Evolutionary conservation across 352 stramenopile species (phyloP).

Genomic region (Sclerospora graminicola): DNA sequence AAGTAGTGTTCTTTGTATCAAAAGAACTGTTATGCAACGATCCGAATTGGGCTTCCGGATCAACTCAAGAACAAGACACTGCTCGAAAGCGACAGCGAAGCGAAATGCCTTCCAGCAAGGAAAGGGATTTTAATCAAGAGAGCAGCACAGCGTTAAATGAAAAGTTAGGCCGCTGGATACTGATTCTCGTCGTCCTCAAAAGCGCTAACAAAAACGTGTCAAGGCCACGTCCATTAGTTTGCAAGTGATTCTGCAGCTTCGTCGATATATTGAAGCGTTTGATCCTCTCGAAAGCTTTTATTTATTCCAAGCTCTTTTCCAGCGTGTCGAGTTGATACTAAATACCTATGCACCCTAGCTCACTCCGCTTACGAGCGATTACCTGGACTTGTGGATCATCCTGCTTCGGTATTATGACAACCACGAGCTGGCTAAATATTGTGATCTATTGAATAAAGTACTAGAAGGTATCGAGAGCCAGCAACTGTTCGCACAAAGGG

Average conservation of each 20-base stretch:
- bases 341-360: slow-evolving; percentile 26
- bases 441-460: slow-evolving; percentile 24
- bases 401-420: slow-evolving; percentile 40
- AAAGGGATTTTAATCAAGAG: slow-evolving; percentile 2
- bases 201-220: slow-evolving; percentile 20
- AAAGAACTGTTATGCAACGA: slow-evolving; percentile 9
- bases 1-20: slow-evolving; percentile 15
- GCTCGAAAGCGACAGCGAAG: slow-evolving; percentile 19
- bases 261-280: slow-evolving; percentile 25
- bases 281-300: slow-evolving; percentile 27
- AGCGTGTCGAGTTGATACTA: slow-evolving; percentile 35
- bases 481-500: slow-evolving; percentile 8
- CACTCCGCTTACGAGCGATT: slow-evolving; percentile 17
- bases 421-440: slow-evolving; percentile 36
- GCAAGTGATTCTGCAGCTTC: slow-evolving; percentile 36
- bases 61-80: slow-evolving; percentile 7
- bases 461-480: slow-evolving; percentile 30
- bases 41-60: background rate
- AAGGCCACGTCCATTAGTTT: slow-evolving; percentile 21
- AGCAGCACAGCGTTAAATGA: slow-evolving; percentile 15
- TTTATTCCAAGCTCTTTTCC: slow-evolving; percentile 29
- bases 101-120: slow-evolving; percentile 1
- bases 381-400: slow-evolving; percentile 33
- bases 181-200: slow-evolving; percentile 29
- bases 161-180: slow-evolving; percentile 27